Conservation (phyloP, 352 stramenopile species). For the Elongisporangium senticosum region DNA sequence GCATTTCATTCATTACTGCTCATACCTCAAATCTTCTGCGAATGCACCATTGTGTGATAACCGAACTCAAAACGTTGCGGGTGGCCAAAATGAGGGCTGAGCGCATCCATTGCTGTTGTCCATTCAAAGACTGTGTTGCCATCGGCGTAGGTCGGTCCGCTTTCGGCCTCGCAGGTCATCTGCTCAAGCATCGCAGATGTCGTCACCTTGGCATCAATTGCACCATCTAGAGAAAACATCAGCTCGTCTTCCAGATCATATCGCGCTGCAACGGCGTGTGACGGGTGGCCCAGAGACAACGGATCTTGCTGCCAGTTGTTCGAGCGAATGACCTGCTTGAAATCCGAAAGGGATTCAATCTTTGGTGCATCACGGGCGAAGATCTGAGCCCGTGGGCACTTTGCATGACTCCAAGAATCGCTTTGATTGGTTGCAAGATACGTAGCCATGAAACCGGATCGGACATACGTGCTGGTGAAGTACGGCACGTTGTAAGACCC, state of each 20-base stretch:
- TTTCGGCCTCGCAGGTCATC: slow-evolving; percentile 36
- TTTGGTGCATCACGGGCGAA: slow-evolving; percentile 43
- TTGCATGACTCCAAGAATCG: slow-evolving; percentile 32
- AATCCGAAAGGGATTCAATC: slow-evolving; percentile 33
- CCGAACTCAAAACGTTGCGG: slow-evolving; percentile 34
- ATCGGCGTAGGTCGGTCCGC: slow-evolving; percentile 46
- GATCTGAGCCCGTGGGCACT: slow-evolving; percentile 47
- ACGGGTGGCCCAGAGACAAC: slow-evolving; percentile 36
- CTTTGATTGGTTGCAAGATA: slow-evolving; percentile 29
- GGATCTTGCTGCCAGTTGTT: slow-evolving; percentile 61
- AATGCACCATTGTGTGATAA: slow-evolving; percentile 34
- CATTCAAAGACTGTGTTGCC: slow-evolving; percentile 57
- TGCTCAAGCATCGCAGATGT: slow-evolving; percentile 23
- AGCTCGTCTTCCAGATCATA: slow-evolving; percentile 54
- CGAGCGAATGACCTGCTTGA: slow-evolving; percentile 63
- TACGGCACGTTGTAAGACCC: slow-evolving; percentile 82
- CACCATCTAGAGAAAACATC: slow-evolving; percentile 33
- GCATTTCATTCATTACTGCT: background rate
- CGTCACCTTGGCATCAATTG: slow-evolving; percentile 78
- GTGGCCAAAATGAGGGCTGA: slow-evolving; percentile 23
- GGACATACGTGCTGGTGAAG: slow-evolving; percentile 50
- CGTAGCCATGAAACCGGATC: slow-evolving; percentile 41
- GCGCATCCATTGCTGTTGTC: slow-evolving; percentile 17
- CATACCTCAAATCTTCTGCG: background rate
- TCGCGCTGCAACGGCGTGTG: slow-evolving; percentile 47